Evolutionary conservation across 2,329 filamentous ascomycete genomes (phyloP), one percentile per base, ranked within the genome.

Genomic region (Aspergillus clavatus): DNA sequence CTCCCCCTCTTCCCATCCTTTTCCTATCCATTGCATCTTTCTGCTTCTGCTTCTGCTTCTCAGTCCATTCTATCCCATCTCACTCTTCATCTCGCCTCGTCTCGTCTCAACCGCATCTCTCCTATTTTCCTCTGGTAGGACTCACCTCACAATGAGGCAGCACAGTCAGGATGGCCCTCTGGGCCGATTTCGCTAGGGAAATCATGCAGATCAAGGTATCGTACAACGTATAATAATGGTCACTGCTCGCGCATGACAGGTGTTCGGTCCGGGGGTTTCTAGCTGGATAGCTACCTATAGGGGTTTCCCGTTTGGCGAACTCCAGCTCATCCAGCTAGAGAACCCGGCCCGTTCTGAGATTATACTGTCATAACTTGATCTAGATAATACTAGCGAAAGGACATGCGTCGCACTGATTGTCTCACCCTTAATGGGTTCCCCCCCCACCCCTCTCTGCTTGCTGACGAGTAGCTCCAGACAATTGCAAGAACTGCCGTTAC

Each of bases 371-470:
- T 77, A 87, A 88, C 84, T 87, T 87, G 84, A 87, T 86, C 83
- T 86, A 82, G 81, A 83, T 84, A 86, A 87, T 86, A 78, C 83
- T 83, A 86, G 84, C 84, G 85, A 83, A 87, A 87, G 84, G 81
- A 87, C 80, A 83, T 87, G 84, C 84, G 84, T 84, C 80, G 81
- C 81, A 76, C 72, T 66, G 59, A 68, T 62, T 63, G 57, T 60
- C 67, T n/a, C n/a, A n/a, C 65, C 66, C 62, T 61, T 61, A 61
- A 47, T 46, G n/a, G n/a, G n/a, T n/a, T n/a, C 58, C 61, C 57
- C 49, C 44, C 38, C 46, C 33, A 33, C 37, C 23, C 31, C 42
- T 51, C 49, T 53, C 53, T 53, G 56, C 51, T 53, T 64, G 50
- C 62, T 66, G 52, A 66, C 61, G 50, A 16, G 6, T n/a, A n/a